These are phyloP conservation scores for Nannizzia gypsea DNA, from an alignment of 2,329 filamentous ascomycete species.

Conservation along the genomic window DNA sequence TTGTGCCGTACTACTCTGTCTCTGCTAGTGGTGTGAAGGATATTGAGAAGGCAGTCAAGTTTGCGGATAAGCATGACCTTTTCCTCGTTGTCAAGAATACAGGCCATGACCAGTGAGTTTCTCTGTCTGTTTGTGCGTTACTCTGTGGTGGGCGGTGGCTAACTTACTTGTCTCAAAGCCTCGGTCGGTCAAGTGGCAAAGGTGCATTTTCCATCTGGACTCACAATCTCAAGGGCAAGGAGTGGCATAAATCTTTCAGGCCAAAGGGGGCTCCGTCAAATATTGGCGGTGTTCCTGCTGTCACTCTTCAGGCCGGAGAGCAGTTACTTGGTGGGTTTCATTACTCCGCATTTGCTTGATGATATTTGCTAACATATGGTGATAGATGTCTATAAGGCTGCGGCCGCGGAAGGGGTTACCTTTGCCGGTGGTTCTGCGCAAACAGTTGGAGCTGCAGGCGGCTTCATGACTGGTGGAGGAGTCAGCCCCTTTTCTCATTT, in stretches of 20 bases:
- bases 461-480: conserved; percentile 21
- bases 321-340: conserved; percentile 17
- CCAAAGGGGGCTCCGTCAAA: conserved; percentile 15
- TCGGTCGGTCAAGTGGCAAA: conserved; percentile 19
- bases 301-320: conserved; percentile 21
- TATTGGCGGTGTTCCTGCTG: conserved; percentile 15
- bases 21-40: conserved; percentile 12
- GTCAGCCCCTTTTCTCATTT: conserved; percentile 19
- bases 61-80: conserved; percentile 18
- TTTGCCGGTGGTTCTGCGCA: conserved; percentile 19
- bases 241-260: conserved; percentile 18
- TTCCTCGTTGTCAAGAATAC: conserved; percentile 23
- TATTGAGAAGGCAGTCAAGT: conserved; percentile 18
- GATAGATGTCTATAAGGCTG: conserved; percentile 19
- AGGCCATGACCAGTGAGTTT: conserved; percentile 20
- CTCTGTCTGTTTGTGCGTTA: not conserved
- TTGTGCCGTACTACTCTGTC: conserved; percentile 20
- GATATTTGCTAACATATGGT: not conserved
- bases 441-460: conserved; percentile 21
- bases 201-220: conserved; percentile 22
- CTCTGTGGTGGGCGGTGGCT: not conserved
- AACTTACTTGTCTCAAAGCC: conserved; percentile 8
- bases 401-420: conserved; percentile 16
- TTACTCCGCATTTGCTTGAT: not conserved
- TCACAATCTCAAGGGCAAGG: conserved; percentile 20